A percentile compares a stretch with the other conserved stretches of the same genome.
These are phyloP conservation scores for Podospora pseudoanserina DNA, from an alignment of 495 filamentous ascomycete species.

Conservation along the genomic window DNA sequence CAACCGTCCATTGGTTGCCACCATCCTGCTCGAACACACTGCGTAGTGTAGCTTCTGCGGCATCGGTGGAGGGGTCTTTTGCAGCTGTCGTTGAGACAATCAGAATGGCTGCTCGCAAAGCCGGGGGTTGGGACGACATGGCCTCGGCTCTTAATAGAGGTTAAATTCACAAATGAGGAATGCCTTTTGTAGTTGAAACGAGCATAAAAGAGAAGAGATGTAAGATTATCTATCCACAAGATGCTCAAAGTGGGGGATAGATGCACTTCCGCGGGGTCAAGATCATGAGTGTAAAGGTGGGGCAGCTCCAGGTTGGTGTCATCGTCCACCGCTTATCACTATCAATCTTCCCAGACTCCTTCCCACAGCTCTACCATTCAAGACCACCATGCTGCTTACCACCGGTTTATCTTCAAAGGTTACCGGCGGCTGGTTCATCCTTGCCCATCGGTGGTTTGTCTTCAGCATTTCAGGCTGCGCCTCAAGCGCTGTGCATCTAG, in stretches of 20 bases:
- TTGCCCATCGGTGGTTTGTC: not conserved
- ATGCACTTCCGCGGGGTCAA: not conserved
- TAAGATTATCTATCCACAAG: not conserved
- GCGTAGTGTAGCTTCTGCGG: conserved; percentile 58
- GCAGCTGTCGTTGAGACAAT: conserved; percentile 93
- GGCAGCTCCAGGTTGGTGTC: not conserved
- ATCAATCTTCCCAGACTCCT: no score
- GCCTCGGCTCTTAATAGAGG: not conserved
- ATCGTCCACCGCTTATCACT: no score
- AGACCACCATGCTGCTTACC: no score
- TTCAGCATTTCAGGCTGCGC: not conserved
- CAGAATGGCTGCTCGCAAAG: conserved; percentile 68
- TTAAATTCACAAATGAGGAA: not conserved
- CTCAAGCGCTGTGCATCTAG: not conserved
- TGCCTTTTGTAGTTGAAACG: no score
- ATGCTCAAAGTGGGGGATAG: not conserved
- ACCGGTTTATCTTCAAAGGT: no score
- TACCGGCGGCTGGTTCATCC: no score
- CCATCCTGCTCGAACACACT: conserved; percentile 64
- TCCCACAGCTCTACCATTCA: no score
- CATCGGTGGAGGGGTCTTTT: conserved; percentile 75
- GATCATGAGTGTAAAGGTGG: not conserved
- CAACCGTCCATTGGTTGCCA: conserved; percentile 62
- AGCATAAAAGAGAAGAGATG: not conserved
- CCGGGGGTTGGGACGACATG: conserved; percentile 22